A percentile compares a stretch with the other conserved stretches of the same genome.
phyloP scores from a whole-genome alignment of 2,329 filamentous ascomycete genomes.

The Epichloe hybrida region DNA sequence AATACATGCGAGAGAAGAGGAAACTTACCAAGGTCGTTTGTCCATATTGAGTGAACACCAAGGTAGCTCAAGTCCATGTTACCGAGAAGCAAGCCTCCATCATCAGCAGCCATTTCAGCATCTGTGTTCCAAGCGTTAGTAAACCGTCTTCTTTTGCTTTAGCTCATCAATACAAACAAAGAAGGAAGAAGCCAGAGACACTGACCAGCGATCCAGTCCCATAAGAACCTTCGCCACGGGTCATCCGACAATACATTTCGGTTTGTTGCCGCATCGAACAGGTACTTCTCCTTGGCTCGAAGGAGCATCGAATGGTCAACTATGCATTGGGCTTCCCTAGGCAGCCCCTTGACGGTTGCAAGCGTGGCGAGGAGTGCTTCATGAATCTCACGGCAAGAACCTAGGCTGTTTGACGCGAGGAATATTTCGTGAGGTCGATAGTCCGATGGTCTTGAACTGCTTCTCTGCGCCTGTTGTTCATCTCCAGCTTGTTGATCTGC shows the following conservation, averaged over 20 bases:
- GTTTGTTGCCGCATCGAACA: constrained; percentile 53
- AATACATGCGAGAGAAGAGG: background rate
- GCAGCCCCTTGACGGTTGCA: constrained; percentile 30
- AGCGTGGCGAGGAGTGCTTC: constrained; percentile 37
- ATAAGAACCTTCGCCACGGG: constrained; percentile 63
- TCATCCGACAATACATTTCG: constrained; percentile 55
- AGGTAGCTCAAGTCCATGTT: constrained; percentile 63
- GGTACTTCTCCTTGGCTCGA: constrained; percentile 46
- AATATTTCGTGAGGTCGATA: constrained; percentile 23
- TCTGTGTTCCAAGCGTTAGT: constrained; percentile 22
- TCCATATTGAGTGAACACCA: constrained; percentile 62
- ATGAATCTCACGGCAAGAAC: constrained; percentile 43
- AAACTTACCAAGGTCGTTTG: constrained; percentile 46
- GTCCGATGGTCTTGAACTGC: constrained; percentile 15
- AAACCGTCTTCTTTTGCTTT: background rate
- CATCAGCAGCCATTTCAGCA: constrained; percentile 48
- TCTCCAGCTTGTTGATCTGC: constrained; percentile 11
- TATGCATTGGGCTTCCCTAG: constrained; percentile 36
- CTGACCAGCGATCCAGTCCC: constrained; percentile 59
- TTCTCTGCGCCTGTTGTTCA: constrained; percentile 12
- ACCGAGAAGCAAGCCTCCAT: constrained; percentile 56
- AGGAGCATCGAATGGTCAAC: constrained; percentile 46
- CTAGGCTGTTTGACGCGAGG: constrained; percentile 23
- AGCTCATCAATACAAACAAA: background rate
- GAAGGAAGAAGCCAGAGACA: constrained; percentile 7